Evolutionary conservation across 2,329 filamentous ascomycete genomes (phyloP).

Genomic region (Trichoderma koningii): DNA sequence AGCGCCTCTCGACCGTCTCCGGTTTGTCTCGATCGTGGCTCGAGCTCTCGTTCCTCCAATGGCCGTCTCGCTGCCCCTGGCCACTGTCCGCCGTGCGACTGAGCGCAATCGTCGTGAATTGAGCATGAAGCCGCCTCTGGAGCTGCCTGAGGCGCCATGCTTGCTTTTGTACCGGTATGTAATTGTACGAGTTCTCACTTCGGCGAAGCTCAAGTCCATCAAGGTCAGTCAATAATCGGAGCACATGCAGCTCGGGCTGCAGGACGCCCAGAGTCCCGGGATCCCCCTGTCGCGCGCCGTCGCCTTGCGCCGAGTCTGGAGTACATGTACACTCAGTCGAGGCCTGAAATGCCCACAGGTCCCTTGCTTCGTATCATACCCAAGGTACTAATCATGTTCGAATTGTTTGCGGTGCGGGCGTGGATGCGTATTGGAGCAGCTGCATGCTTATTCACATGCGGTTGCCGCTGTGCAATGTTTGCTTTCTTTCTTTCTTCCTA

Average conservation of each 20-base stretch:
- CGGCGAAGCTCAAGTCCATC: not conserved
- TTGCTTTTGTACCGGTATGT: not conserved
- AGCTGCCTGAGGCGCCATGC: not conserved
- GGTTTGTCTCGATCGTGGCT: not conserved
- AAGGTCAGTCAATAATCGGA: not conserved
- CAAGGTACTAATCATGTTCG: too few species aligned
- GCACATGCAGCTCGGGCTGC: not conserved
- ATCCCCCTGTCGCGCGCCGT: constrained; percentile 3
- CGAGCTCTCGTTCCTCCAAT: not conserved
- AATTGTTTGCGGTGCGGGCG: too few species aligned
- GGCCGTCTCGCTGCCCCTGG: constrained; percentile 2
- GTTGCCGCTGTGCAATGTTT: not conserved
- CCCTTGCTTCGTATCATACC: too few species aligned
- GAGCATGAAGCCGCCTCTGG: not conserved
- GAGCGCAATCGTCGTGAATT: not conserved
- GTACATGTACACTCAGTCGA: not conserved
- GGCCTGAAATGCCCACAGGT: too few species aligned
- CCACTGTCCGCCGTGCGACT: constrained; percentile 15
- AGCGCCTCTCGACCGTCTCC: not conserved
- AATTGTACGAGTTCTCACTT: not conserved
- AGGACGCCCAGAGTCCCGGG: not conserved
- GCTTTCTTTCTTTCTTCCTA: not conserved
- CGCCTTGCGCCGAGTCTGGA: not conserved
- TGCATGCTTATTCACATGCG: not conserved
- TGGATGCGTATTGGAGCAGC: not conserved